Conservation (phyloP, 352 stramenopile genomes). For the Blastocystis sp. region DNA sequence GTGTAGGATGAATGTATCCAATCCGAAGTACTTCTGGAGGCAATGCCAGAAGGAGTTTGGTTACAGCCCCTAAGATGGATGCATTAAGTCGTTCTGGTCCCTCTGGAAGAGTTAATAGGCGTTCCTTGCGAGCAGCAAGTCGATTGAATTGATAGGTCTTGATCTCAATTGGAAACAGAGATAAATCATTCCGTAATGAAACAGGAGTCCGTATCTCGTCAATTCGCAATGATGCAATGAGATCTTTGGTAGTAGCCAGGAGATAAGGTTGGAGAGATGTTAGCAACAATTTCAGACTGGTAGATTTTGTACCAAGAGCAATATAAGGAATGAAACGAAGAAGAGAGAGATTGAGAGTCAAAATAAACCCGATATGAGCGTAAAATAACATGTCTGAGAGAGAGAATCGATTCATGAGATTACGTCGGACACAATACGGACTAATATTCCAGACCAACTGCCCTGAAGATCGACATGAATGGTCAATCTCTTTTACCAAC, state of each 20-base stretch:
- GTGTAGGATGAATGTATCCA: constrained; percentile 4
- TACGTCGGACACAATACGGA: not conserved
- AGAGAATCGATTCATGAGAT: not conserved
- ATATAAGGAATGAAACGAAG: constrained; percentile 6
- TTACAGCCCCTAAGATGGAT: not conserved
- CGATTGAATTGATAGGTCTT: not conserved
- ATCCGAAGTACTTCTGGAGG: not conserved
- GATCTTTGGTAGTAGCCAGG: not conserved
- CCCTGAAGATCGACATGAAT: not conserved
- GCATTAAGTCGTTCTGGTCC: not conserved
- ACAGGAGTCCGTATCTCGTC: not conserved
- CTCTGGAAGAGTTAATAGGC: not conserved
- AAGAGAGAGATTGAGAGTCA: not conserved
- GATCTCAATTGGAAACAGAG: not conserved
- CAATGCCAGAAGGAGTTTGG: not conserved
- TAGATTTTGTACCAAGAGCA: not conserved
- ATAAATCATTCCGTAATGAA: not conserved
- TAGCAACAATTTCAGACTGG: not conserved
- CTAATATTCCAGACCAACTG: constrained; percentile 33
- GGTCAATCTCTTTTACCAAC: not conserved
- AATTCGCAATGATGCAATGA: not conserved
- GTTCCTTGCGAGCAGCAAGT: not conserved
- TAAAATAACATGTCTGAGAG: not conserved
- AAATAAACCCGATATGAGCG: not conserved
- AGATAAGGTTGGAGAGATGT: not conserved